These are phyloP conservation scores for Cutaneotrichosporon sp. DNA, from an alignment of 1,284 basidiomycete species.

Conservation along the genomic window DNA sequence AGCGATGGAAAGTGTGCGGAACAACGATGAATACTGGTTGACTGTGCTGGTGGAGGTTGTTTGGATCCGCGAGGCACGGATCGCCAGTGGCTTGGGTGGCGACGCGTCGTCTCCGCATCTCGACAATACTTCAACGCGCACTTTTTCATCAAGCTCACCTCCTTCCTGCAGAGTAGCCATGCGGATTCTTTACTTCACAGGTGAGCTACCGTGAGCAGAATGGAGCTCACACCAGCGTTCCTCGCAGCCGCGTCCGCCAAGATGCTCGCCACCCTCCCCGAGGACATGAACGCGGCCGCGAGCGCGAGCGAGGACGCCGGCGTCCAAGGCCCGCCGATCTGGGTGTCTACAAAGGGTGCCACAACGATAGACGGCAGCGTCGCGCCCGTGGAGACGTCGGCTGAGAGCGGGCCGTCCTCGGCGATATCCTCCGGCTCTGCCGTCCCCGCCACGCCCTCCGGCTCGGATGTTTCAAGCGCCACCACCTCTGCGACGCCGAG, in stretches of 20 bases:
- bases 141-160: too few relatives aligned
- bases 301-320: background rate
- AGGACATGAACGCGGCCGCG: background rate
- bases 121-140: background rate
- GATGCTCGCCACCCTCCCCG: background rate
- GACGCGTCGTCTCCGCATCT: background rate
- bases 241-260: background rate
- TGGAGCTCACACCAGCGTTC: constrained; percentile 1
- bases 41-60: background rate
- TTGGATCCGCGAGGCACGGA: background rate
- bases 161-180: too few relatives aligned
- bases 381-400: background rate
- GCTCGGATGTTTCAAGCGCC: background rate
- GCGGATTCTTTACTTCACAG: background rate
- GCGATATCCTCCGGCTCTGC: background rate
- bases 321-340: constrained; percentile 1
- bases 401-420: background rate
- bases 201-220: too few relatives aligned
- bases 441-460: background rate
- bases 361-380: background rate
- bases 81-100: constrained; percentile 1
- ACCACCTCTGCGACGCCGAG: background rate
- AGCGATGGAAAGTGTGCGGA: too few relatives aligned
- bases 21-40: too few relatives aligned
- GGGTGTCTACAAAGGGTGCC: constrained; percentile 1